These are phyloP conservation scores for Syncephalis fuscata DNA, from an alignment of 371 early-diverging fungal genomes.

Conservation along the genomic window DNA sequence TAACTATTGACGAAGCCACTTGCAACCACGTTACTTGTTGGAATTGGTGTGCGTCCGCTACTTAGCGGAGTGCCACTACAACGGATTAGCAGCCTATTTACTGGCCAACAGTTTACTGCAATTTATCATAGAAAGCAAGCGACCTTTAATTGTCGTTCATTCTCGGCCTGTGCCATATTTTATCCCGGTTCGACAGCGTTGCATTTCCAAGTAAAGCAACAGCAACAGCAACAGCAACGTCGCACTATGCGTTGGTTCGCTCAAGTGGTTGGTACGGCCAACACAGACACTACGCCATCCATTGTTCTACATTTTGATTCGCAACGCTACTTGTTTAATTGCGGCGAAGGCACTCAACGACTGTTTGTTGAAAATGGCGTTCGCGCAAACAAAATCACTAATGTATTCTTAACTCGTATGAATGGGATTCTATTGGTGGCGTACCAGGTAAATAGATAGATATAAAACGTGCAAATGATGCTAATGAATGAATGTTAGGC, in stretches of 20 bases:
- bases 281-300: constrained; percentile 50
- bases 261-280: constrained; percentile 56
- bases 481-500: constrained; percentile 22
- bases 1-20: too few species aligned
- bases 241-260: constrained; percentile 56
- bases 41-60: too few species aligned
- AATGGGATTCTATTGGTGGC: constrained; percentile 79
- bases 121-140: too few species aligned
- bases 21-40: too few species aligned
- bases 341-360: constrained; percentile 87
- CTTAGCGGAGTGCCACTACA: too few species aligned
- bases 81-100: too few species aligned
- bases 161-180: too few species aligned
- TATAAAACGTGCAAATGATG: not conserved
- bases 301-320: constrained; percentile 60
- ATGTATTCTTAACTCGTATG: constrained; percentile 62
- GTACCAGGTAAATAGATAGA: constrained; percentile 43
- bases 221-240: too few species aligned
- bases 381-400: constrained; percentile 41
- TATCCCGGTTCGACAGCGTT: too few species aligned
- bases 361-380: constrained; percentile 59
- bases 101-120: too few species aligned
- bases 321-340: constrained; percentile 85
- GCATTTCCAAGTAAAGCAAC: too few species aligned
- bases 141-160: too few species aligned